Base-by-base conservation (phyloP, 2,329 filamentous ascomycete genomes). In the Colletotrichum sidae region DNA sequence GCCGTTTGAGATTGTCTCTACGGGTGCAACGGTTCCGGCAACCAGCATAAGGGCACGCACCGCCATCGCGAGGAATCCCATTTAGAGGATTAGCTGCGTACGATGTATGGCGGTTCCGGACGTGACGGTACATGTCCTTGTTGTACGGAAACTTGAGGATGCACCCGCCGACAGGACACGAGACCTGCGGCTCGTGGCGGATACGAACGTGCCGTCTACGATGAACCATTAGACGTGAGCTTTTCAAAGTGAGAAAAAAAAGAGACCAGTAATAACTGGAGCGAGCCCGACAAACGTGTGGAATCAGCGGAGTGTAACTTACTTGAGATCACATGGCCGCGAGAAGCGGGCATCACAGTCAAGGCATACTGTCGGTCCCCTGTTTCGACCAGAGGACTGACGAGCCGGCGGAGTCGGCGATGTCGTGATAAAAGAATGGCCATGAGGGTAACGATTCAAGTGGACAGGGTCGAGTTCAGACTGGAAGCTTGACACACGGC, bases 51-150 rank as follows among this genome's bases (percentile, higher is more conserved):
- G 45, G 45, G 7, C 55, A 42, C 2, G 2, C 6, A 0, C 55
- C 55, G 7, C 55, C 55, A 17, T 57, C 37, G 2, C 3, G 37
- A n/a, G 37, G 55, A 1, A 50, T 57, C 1, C 49, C 49, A 10
- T 57, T 57, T 3, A n/a, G 39, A 0, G 45, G 37, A 11, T 57
- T 25, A 2, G 55, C 17, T 5, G 55, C 45, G 8, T 49, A 57
- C 2, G 1, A 3, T 9, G 34, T 7, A 3, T 49, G 55, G 2
- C 2, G 10, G 13, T 15, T 34, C 9, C 55, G 35, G 5, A 57
- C 55, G 17, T 57, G 55, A 6, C 45, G 55, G 12, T 57, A 13
- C 55, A 57, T 57, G 7, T 57, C 44, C 17, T 57, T 57, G 0
- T 49, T 57, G 13, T 50, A 47, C 1, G 55, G 44, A 1, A 57